Evolutionary conservation across 2,329 filamentous ascomycete species (phyloP).

Genomic region (Fusarium nodosum): DNA sequence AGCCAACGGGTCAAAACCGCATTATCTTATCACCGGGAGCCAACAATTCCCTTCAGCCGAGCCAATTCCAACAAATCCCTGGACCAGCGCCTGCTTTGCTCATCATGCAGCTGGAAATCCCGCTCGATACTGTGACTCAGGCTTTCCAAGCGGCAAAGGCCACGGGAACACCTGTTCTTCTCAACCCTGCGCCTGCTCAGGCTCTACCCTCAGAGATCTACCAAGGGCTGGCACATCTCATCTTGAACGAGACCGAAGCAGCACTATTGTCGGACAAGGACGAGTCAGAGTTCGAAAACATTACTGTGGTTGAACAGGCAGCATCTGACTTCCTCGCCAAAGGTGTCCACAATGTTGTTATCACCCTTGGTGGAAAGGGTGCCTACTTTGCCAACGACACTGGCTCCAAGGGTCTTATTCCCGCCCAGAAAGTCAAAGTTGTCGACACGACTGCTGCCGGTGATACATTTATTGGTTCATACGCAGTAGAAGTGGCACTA

Average conservation of each 20-base stretch:
- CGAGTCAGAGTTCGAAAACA: constrained; percentile 63
- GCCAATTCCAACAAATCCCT: constrained; percentile 53
- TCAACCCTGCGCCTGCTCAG: constrained; percentile 88
- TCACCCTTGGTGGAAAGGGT: constrained; percentile 86
- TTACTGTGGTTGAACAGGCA: constrained; percentile 61
- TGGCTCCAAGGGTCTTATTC: constrained; percentile 63
- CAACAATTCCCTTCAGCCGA: constrained; percentile 67
- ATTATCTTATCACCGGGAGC: constrained; percentile 81
- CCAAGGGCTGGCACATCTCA: constrained; percentile 77
- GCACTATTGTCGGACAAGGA: constrained; percentile 73
- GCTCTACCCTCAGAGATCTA: constrained; percentile 76
- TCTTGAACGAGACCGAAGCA: constrained; percentile 93
- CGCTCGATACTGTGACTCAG: constrained; percentile 72
- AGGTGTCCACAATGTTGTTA: constrained; percentile 82
- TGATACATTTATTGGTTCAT: constrained; percentile 94
- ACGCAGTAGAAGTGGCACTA: constrained; percentile 63
- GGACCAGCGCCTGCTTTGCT: constrained; percentile 69
- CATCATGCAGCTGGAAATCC: constrained; percentile 83
- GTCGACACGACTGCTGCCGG: constrained; percentile 95
- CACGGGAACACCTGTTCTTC: constrained; percentile 72
- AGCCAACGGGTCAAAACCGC: constrained; percentile 80
- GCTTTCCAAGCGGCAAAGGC: constrained; percentile 66
- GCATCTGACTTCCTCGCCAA: constrained; percentile 72
- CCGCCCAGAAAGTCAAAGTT: constrained; percentile 78
- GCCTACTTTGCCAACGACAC: constrained; percentile 71